phyloP scores from a whole-genome alignment of 2,329 filamentous ascomycete genomes.

The Fusarium sp. region DNA sequence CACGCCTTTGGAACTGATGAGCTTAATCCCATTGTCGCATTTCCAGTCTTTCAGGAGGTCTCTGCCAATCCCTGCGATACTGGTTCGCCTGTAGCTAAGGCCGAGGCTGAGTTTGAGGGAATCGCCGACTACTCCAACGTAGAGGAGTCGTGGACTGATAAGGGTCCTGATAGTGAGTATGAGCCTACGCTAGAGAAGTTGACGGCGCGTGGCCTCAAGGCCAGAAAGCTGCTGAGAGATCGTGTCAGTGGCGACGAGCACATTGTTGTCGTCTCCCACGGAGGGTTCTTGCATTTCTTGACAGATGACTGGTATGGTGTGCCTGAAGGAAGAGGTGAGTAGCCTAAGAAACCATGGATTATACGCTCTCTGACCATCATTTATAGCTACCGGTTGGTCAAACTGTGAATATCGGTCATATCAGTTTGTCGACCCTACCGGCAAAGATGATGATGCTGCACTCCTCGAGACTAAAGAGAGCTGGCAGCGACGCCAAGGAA shows the following conservation, averaged over 20 bases:
- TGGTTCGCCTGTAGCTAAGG: conserved; percentile 65
- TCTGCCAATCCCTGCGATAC: conserved; percentile 79
- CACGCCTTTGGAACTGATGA: conserved; percentile 68
- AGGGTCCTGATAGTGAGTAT: conserved; percentile 57
- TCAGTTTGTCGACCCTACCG: conserved; percentile 64
- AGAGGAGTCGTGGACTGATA: conserved; percentile 75
- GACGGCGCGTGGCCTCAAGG: conserved; percentile 66
- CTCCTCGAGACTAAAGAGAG: conserved; percentile 61
- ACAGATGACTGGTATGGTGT: conserved; percentile 82
- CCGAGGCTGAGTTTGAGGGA: conserved; percentile 69
- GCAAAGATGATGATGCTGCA: conserved; percentile 58
- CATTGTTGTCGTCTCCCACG: conserved; percentile 82
- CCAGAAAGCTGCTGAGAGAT: conserved; percentile 66
- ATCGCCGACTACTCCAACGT: conserved; percentile 72
- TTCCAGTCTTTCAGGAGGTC: conserved; percentile 84
- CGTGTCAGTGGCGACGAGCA: conserved; percentile 64
- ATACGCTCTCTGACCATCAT: conserved; percentile 6
- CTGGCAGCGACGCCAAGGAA: conserved; percentile 56
- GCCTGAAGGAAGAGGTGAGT: conserved; percentile 52
- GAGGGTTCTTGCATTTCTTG: conserved; percentile 84
- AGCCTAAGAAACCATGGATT: not conserved
- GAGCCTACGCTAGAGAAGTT: conserved; percentile 63
- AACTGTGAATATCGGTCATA: conserved; percentile 80
- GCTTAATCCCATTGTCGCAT: conserved; percentile 64
- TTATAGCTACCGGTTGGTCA: conserved; percentile 74